Evolutionary conservation across 2,329 filamentous ascomycete species (phyloP), one percentile per base, ranked within the genome.

Genomic region (Nigrospora oryzae): DNA sequence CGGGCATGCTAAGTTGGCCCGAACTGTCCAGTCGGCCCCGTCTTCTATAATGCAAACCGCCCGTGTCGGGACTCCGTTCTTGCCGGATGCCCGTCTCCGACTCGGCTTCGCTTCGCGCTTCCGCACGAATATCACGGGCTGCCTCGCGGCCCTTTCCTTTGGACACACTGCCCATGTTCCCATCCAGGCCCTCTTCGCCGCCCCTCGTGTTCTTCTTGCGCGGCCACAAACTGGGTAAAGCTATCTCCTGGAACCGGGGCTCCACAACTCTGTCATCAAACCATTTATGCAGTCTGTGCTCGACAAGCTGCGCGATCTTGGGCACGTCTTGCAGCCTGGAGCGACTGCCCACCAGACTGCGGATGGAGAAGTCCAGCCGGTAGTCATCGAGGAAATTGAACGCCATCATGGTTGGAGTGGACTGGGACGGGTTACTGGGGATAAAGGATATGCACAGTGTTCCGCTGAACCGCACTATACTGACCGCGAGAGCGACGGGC

Each of bases 341-440:
- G n/a, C 87, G 78, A 47, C 83, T 87, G 33, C 88, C 88, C 5
- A 94, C 77, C 13, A 93, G 73, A 43, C 85, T 89, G 49, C 86
- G 77, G 28, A 91, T 86, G 4, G 83, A 88, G 51, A 94, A 83
- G 62, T 93, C 88, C 16, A 94, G 74, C 23, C 87, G 74, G 66
- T 94, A 94, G 66, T 93, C 87, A 61, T 91, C 86, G 32, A 91
- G 74, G 60, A 98, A 98, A 46, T 89, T 94, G 64, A 98, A 97
- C 0, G 88, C 88, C 63, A 98, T 84, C 60, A 89, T 94, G 3
- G 93, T 95, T 4, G 86, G 86, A 3, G 81, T 86, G 19, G 79
- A 75, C 53, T 83, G 77, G 12, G 76, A 75, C 1, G 79, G 75
- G 54, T 81, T 84, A 55, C 80, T 79, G 0, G 93, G 93, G 47